Evolutionary conservation across 2,329 filamentous ascomycete species (phyloP).

Genomic region (Penicillium sp.): DNA sequence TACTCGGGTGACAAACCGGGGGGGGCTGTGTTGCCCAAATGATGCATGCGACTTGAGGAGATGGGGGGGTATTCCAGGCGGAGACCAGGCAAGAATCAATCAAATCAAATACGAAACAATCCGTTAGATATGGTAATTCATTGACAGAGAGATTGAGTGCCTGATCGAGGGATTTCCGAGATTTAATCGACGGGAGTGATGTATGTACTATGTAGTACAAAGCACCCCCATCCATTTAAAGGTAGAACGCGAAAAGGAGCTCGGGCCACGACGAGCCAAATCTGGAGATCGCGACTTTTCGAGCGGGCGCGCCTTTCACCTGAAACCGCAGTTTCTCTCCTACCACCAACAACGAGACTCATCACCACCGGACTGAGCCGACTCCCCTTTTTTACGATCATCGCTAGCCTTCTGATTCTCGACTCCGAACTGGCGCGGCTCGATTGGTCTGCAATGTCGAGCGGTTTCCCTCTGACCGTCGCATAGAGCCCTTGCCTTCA

Average conservation of each 20-base stretch:
- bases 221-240: not conserved
- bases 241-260: constrained; percentile 24
- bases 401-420: not conserved
- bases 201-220: too few relatives aligned
- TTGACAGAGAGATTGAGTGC: too few relatives aligned
- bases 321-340: constrained; percentile 5
- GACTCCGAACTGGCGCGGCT: constrained; percentile 1
- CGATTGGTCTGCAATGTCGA: constrained; percentile 26
- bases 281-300: constrained; percentile 36
- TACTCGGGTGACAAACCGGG: too few relatives aligned
- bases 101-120: too few relatives aligned
- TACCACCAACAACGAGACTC: constrained; percentile 4
- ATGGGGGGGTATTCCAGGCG: too few relatives aligned
- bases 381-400: not conserved
- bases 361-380: not conserved
- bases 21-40: too few relatives aligned
- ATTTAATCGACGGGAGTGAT: not conserved
- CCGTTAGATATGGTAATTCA: too few relatives aligned
- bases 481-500: constrained; percentile 8
- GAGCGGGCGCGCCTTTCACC: constrained; percentile 20
- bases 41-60: too few relatives aligned
- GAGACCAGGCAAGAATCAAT: too few relatives aligned
- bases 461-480: constrained; percentile 8
- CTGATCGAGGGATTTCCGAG: too few relatives aligned
- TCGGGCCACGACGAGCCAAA: constrained; percentile 29